Evolutionary conservation across 345 rosid species (phyloP).

Genomic region (Aethionema arabicum): DNA sequence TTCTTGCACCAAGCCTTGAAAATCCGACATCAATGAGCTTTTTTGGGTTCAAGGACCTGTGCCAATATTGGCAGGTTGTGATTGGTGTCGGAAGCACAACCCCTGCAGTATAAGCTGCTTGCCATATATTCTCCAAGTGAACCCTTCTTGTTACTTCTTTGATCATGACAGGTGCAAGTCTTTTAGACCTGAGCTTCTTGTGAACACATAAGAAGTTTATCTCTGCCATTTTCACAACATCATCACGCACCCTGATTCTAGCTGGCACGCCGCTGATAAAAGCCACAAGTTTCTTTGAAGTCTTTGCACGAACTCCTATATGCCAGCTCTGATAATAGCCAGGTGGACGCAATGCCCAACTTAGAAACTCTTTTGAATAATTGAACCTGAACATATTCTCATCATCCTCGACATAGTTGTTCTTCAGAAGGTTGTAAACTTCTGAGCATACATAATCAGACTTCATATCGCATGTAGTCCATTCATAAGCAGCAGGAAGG

Average conservation of each 20-base stretch:
- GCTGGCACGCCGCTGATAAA: constrained; percentile 76
- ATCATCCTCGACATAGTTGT: constrained; percentile 65
- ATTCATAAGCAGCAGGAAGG: constrained; percentile 54
- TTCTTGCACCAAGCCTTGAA: constrained; percentile 60
- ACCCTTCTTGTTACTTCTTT: constrained; percentile 81
- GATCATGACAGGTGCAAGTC: constrained; percentile 78
- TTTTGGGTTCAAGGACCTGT: constrained; percentile 75
- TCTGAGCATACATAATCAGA: constrained; percentile 57
- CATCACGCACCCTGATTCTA: constrained; percentile 59
- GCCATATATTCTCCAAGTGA: constrained; percentile 73
- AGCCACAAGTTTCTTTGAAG: constrained; percentile 67
- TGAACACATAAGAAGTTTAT: constrained; percentile 76
- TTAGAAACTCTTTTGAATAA: constrained; percentile 69
- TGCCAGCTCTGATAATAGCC: constrained; percentile 68
- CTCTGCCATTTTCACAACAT: constrained; percentile 68
- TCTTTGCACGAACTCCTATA: constrained; percentile 65
- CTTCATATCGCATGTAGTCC: constrained; percentile 65
- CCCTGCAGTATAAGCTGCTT: constrained; percentile 74
- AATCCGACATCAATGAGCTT: constrained; percentile 82
- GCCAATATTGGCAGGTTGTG: constrained; percentile 74
- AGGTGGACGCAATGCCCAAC: constrained; percentile 77
- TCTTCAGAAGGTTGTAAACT: constrained; percentile 56
- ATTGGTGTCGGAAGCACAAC: constrained; percentile 68
- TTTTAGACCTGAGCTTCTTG: constrained; percentile 72
- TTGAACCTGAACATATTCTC: constrained; percentile 73